Evolutionary conservation across 2,329 filamentous ascomycete genomes (phyloP).

Genomic region (Neodidymelliopsis sp.): DNA sequence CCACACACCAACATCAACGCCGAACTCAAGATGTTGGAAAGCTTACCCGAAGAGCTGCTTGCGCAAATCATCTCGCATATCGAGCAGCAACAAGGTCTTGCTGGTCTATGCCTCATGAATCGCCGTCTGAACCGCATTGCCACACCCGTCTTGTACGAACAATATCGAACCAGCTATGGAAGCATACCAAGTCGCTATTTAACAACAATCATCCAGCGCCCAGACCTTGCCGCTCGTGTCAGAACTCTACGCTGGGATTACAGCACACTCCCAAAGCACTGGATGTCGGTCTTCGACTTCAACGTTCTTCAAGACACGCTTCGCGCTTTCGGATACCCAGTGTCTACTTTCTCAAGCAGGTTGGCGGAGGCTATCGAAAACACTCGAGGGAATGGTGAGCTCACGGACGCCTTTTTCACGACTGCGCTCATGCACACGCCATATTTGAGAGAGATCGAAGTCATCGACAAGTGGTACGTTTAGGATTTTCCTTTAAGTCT

Average conservation of each 20-base stretch:
- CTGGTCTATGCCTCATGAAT: slow-evolving; percentile 13
- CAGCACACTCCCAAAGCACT: slow-evolving; percentile 9
- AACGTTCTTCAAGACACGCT: slow-evolving; percentile 9
- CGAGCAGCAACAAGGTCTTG: slow-evolving; percentile 3
- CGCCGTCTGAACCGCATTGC: slow-evolving; percentile 11
- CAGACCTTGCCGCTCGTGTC: slow-evolving; percentile 3
- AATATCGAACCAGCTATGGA: slow-evolving; percentile 8
- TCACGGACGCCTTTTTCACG: slow-evolving; percentile 10
- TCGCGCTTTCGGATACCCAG: slow-evolving; percentile 6
- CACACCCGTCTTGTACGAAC: slow-evolving; percentile 8
- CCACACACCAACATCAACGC: background rate
- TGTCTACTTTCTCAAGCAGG: slow-evolving; percentile 4
- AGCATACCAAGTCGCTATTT: slow-evolving; percentile 7
- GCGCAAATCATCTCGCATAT: slow-evolving; percentile 7
- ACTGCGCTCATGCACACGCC: slow-evolving; percentile 9
- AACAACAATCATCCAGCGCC: slow-evolving; percentile 4
- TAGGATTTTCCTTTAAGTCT: no score
- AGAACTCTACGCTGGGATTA: slow-evolving; percentile 13
- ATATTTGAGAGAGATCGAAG: slow-evolving; percentile 1
- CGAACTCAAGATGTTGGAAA: no score
- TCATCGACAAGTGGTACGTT: slow-evolving; percentile 19
- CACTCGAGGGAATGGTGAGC: slow-evolving; percentile 3
- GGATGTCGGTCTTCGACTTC: slow-evolving; percentile 5
- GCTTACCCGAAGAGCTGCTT: slow-evolving; percentile 8
- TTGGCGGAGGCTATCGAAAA: slow-evolving; percentile 2